Conservation (phyloP, 78 protist species). For the Dictyostelium capitatum region DNA sequence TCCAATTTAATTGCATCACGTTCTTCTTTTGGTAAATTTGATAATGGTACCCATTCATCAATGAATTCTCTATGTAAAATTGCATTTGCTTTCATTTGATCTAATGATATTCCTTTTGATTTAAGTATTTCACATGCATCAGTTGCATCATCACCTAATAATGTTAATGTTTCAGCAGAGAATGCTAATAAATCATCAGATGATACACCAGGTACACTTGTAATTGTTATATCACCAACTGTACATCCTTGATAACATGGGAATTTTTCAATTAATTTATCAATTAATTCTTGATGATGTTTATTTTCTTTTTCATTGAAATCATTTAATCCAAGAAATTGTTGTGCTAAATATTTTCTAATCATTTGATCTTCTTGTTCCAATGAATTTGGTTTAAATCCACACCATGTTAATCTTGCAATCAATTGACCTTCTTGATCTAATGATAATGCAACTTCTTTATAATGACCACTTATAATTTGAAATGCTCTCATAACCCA, state of each 20-base stretch:
- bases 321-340: conserved; percentile 10
- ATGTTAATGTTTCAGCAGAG: conserved; percentile 57
- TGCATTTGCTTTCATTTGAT: conserved; percentile 80
- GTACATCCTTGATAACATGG: conserved; percentile 44
- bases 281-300: conserved; percentile 16
- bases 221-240: conserved; percentile 80
- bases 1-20: background rate
- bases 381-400: conserved; percentile 53
- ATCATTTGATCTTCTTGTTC: conserved; percentile 11
- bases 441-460: conserved; percentile 75
- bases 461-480: conserved; percentile 61
- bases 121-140: conserved; percentile 20
- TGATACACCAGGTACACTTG: conserved; percentile 77
- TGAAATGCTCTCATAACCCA: conserved; percentile 80
- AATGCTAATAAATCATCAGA: conserved; percentile 61
- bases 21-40: conserved; percentile 11
- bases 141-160: conserved; percentile 68
- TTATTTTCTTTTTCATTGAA: conserved; percentile 12
- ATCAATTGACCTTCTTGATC: conserved; percentile 82
- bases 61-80: conserved; percentile 52
- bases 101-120: conserved; percentile 54
- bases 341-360: conserved; percentile 42
- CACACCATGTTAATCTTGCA: conserved; percentile 56
- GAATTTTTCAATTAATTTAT: background rate
- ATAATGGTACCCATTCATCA: conserved; percentile 77